These are phyloP conservation scores for Kluyveromyces sp. DNA, from an alignment of 1,139 yeast genomes.

Conservation along the genomic window DNA sequence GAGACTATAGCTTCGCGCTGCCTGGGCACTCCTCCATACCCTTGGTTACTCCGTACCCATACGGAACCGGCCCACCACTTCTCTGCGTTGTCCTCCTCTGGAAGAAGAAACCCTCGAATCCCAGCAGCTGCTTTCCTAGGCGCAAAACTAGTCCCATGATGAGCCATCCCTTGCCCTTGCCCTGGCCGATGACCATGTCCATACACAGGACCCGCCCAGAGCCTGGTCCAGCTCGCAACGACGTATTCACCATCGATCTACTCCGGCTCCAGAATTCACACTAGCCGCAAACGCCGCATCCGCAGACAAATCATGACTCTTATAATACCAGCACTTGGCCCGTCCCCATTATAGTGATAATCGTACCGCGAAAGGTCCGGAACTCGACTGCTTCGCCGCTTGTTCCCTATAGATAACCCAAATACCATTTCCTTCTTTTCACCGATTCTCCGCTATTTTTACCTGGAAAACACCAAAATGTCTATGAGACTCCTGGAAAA, in stretches of 20 bases:
- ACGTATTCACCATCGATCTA: conserved; percentile 9
- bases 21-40: not conserved
- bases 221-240: not conserved
- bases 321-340: conserved; percentile 16
- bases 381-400: conserved; percentile 21
- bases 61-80: not conserved
- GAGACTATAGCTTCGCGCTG: conserved; percentile 2
- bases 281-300: conserved; percentile 22
- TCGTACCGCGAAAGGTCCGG: conserved; percentile 31
- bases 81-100: too few species aligned
- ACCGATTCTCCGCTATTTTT: too few species aligned
- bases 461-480: too few species aligned
- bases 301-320: conserved; percentile 19
- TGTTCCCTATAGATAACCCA: conserved; percentile 13
- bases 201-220: too few species aligned
- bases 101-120: too few species aligned
- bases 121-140: too few species aligned
- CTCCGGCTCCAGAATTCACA: conserved; percentile 5
- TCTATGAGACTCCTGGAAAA: too few species aligned
- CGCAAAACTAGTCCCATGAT: too few species aligned
- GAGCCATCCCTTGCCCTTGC: too few species aligned
- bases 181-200: too few species aligned
- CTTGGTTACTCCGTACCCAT: not conserved
- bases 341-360: conserved; percentile 23
- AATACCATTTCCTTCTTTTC: conserved; percentile 17